phyloP scores from a whole-genome alignment of 345 rosid species.

The Acer saccharum region DNA sequence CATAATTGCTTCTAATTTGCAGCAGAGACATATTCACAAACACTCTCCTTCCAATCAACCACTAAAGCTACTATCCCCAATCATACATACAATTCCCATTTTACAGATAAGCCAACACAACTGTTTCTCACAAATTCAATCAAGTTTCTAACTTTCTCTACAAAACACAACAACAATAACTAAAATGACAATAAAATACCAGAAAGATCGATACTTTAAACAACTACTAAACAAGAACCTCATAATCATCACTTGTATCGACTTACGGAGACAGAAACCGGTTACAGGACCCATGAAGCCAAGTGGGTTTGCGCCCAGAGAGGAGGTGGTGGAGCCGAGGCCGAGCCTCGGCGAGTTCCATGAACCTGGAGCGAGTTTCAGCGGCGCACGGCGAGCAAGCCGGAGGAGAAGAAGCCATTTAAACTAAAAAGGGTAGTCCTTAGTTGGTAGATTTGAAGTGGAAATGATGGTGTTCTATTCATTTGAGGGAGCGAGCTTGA shows the following conservation, averaged over 20 bases:
- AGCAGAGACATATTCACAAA: not conserved
- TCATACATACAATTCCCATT: not conserved
- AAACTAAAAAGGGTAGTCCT: not conserved
- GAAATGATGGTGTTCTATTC: constrained; percentile 20
- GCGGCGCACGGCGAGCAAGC: constrained; percentile 19
- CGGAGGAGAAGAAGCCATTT: constrained; percentile 20
- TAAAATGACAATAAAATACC: not conserved
- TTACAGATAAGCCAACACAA: not conserved
- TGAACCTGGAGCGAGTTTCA: constrained; percentile 33
- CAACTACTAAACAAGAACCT: not conserved
- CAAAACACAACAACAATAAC: not conserved
- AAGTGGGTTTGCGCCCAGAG: constrained; percentile 40
- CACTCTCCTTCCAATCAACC: not conserved
- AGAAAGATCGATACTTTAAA: not conserved
- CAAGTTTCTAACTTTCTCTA: not conserved
- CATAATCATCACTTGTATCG: not conserved
- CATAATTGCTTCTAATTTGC: not conserved
- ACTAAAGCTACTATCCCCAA: not conserved
- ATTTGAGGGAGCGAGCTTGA: constrained; percentile 11
- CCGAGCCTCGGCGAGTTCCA: constrained; percentile 56
- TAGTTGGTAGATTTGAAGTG: constrained; percentile 12
- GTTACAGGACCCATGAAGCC: constrained; percentile 33
- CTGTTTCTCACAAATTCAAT: not conserved
- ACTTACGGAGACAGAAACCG: constrained; percentile 59
- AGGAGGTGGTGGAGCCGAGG: constrained; percentile 38